Conservation (phyloP, 805 yeast species). For the Saccharomycopsis fodiens region DNA sequence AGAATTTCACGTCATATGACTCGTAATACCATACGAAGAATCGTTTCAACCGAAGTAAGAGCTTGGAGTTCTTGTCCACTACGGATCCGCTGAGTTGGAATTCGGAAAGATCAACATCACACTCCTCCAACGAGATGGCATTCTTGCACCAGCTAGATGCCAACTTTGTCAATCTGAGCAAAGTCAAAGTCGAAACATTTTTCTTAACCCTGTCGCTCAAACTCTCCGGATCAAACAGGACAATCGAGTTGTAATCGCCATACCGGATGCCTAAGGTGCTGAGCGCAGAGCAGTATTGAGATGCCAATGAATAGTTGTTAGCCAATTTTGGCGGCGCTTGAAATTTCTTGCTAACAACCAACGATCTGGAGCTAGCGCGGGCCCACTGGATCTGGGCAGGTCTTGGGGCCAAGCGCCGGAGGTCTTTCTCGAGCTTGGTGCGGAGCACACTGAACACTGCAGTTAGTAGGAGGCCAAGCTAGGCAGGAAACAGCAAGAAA, state of each 20-base stretch:
- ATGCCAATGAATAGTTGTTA: background rate
- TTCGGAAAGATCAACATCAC: background rate
- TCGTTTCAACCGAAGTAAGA: background rate
- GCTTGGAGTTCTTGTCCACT: slow-evolving; percentile 2
- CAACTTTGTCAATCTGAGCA: background rate
- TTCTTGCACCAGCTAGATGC: background rate
- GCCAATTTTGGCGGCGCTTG: background rate
- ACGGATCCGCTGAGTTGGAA: slow-evolving; percentile 3
- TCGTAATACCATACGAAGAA: slow-evolving; percentile 1
- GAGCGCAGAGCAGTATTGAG: background rate
- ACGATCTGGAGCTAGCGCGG: background rate
- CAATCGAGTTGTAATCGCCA: background rate
- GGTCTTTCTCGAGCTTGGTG: background rate
- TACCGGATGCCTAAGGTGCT: background rate
- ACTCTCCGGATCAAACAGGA: background rate
- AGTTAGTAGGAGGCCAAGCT: no score
- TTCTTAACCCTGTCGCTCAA: background rate
- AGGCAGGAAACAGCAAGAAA: no score
- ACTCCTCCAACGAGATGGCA: slow-evolving; percentile 1
- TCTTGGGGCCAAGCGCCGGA: background rate
- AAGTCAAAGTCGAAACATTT: background rate
- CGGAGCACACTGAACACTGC: background rate
- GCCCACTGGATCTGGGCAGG: background rate
- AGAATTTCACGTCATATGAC: background rate
- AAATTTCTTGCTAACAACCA: background rate